phyloP scores from a whole-genome alignment of 2,329 filamentous ascomycete species.

The Mycosphaerella sp. region DNA sequence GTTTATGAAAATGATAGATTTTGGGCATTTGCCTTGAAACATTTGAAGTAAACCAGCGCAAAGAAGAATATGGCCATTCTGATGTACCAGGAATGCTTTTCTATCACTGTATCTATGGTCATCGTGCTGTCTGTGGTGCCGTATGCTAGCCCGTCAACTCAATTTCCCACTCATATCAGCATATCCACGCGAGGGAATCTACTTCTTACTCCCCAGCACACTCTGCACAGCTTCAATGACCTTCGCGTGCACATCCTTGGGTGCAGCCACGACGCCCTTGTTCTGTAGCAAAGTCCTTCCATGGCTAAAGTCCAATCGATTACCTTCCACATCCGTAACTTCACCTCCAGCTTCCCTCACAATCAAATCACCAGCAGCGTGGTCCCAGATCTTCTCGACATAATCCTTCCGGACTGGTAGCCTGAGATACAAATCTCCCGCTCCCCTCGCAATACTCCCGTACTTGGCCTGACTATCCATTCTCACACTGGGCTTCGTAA shows the following conservation, averaged over 20 bases:
- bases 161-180: too few species aligned
- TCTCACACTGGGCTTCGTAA: conserved; percentile 80
- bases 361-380: conserved; percentile 89
- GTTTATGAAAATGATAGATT: conserved; percentile 25
- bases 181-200: too few species aligned
- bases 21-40: conserved; percentile 27
- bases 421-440: conserved; percentile 89
- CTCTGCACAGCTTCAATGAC: conserved; percentile 78
- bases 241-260: conserved; percentile 63
- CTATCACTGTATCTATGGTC: too few species aligned
- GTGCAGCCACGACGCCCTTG: conserved; percentile 88
- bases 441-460: conserved; percentile 85
- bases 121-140: too few species aligned
- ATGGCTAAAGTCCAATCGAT: conserved; percentile 74
- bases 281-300: conserved; percentile 83
- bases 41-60: conserved; percentile 16
- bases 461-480: conserved; percentile 99
- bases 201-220: conserved; percentile 49
- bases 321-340: conserved; percentile 84
- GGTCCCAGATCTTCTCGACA: conserved; percentile 99
- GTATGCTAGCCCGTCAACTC: too few species aligned
- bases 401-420: conserved; percentile 80
- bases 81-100: too few species aligned
- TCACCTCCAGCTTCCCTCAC: conserved; percentile 88
- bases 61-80: too few species aligned